Percentiles rank a stretch among this genome's conserved stretches.
phyloP scores from a whole-genome alignment of 768 basidiomycete genomes.

The Pleurotus salmoneostramineus region DNA sequence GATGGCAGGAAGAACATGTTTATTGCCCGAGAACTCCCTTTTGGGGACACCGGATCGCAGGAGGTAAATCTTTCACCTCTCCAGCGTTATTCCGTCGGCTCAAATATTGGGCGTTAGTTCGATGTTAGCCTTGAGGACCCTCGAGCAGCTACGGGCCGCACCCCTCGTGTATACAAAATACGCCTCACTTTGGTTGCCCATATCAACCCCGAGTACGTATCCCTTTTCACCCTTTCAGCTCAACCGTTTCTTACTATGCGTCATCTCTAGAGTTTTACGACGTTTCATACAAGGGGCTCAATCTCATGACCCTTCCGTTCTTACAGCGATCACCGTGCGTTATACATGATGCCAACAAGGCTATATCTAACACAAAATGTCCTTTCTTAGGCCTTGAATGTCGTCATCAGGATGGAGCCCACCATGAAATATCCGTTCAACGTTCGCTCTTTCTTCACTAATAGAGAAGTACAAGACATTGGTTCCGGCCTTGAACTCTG shows the following conservation, averaged over 20 bases:
- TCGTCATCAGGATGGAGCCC: slow-evolving; percentile 70
- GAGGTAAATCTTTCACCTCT: slow-evolving; percentile 36
- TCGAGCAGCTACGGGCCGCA: slow-evolving; percentile 29
- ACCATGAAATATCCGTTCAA: slow-evolving; percentile 65
- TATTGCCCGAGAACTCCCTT: slow-evolving; percentile 54
- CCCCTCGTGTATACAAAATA: slow-evolving; percentile 67
- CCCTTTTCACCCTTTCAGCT: background rate
- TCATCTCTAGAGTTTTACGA: slow-evolving; percentile 41
- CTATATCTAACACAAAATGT: background rate
- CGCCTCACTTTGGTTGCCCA: slow-evolving; percentile 52
- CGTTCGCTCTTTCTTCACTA: slow-evolving; percentile 69
- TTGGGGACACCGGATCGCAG: slow-evolving; percentile 44
- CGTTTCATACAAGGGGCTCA: slow-evolving; percentile 60
- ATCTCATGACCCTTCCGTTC: slow-evolving; percentile 57
- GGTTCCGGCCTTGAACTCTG: slow-evolving; percentile 55
- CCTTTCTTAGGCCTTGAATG: slow-evolving; percentile 53
- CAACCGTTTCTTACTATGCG: background rate
- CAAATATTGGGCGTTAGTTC: slow-evolving; percentile 39
- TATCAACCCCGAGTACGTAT: slow-evolving; percentile 48
- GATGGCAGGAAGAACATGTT: slow-evolving; percentile 81
- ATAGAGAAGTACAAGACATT: slow-evolving; percentile 46
- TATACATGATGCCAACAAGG: background rate
- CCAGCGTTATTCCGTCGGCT: slow-evolving; percentile 6
- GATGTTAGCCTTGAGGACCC: slow-evolving; percentile 47
- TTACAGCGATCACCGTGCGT: slow-evolving; percentile 63